These are phyloP conservation scores for Phoma sp. DNA, from an alignment of 2,329 filamentous ascomycete species.

Conservation along the genomic window DNA sequence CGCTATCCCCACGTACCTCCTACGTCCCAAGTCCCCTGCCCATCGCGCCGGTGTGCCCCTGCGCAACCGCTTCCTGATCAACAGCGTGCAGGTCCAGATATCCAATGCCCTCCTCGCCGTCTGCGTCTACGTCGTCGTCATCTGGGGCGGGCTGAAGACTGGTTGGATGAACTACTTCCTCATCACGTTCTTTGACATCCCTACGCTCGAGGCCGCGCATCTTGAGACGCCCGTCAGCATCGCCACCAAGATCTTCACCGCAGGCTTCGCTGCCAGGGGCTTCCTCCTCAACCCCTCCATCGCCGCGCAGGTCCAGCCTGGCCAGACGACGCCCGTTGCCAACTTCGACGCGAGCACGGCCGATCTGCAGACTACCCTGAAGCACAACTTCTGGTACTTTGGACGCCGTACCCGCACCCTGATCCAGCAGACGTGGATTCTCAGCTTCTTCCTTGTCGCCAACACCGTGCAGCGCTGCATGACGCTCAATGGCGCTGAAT, in stretches of 20 bases:
- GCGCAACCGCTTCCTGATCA: slow-evolving; percentile 51
- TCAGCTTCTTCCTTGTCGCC: slow-evolving; percentile 55
- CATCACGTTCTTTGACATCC: slow-evolving; percentile 76
- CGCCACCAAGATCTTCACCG: slow-evolving; percentile 65
- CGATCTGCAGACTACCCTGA: slow-evolving; percentile 71
- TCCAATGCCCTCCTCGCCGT: slow-evolving; percentile 73
- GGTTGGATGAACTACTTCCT: slow-evolving; percentile 72
- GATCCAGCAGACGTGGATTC: slow-evolving; percentile 60
- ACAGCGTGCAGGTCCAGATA: slow-evolving; percentile 48
- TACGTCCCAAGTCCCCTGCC: slow-evolving; percentile 70
- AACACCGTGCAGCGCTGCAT: slow-evolving; percentile 70
- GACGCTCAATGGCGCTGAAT: slow-evolving; percentile 73
- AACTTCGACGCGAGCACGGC: slow-evolving; percentile 70
- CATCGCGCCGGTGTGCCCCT: slow-evolving; percentile 63
- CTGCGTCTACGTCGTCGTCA: slow-evolving; percentile 74
- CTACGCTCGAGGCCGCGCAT: slow-evolving; percentile 72
- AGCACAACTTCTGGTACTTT: slow-evolving; percentile 76
- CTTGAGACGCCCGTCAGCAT: slow-evolving; percentile 59
- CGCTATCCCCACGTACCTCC: slow-evolving; percentile 74
- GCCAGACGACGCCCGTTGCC: slow-evolving; percentile 54
- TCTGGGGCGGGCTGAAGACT: slow-evolving; percentile 72
- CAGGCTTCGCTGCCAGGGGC: slow-evolving; percentile 73
- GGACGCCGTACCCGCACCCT: slow-evolving; percentile 69
- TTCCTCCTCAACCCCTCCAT: slow-evolving; percentile 79
- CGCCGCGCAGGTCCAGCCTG: slow-evolving; percentile 60